Base-by-base conservation (phyloP, 2,329 filamentous ascomycete species). In the Curvularia sp. region DNA sequence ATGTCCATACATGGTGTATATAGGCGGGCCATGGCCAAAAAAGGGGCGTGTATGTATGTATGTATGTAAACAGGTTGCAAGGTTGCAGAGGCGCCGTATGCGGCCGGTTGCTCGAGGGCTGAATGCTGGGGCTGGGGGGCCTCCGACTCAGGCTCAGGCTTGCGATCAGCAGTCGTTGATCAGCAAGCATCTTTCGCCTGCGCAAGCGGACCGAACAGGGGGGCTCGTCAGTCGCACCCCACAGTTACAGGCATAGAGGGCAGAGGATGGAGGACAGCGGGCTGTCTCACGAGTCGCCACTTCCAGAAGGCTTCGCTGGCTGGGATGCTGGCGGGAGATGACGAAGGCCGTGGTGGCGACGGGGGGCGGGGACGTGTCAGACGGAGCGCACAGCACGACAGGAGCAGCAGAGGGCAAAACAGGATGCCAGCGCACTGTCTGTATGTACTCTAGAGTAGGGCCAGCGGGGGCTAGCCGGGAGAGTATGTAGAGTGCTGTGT, bases 231-330 rank as follows among this genome's bases (percentile, higher is more conserved):
- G 43, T 45, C 13, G 25, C 38, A 32, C 53, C 48, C 55, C 62
- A 50, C 60, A 53, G 49, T 18, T 23, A 27, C 56, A 46, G 49
- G n/a, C n/a, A n/a, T n/a, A 53, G 42, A 28, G 34, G 19, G 10
- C 8, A 50, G n/a, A 13, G 43, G 41, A 48, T 49, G 34, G 59
- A 25, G 36, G 30, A 21, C 53, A 27, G 25, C 25, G 25, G 10
- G 28, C 28, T 10, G 53, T 36, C 21, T 42, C 18, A 42, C 45
- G 49, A 53, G 34, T 58, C 32, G 61, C 58, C 63, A 57, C 60
- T 61, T 65, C 58, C 51, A 64, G 61, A 65, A 64, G 54, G 34
- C 50, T 62, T 62, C 57, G 38, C n/a, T 53, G 42, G 53, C 48
- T 49, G 56, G 56, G 53, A 30, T 43, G 51, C 23, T 57, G 55